phyloP scores from a whole-genome alignment of 371 early-diverging fungal genomes.

The Lichtheimia ornata region DNA sequence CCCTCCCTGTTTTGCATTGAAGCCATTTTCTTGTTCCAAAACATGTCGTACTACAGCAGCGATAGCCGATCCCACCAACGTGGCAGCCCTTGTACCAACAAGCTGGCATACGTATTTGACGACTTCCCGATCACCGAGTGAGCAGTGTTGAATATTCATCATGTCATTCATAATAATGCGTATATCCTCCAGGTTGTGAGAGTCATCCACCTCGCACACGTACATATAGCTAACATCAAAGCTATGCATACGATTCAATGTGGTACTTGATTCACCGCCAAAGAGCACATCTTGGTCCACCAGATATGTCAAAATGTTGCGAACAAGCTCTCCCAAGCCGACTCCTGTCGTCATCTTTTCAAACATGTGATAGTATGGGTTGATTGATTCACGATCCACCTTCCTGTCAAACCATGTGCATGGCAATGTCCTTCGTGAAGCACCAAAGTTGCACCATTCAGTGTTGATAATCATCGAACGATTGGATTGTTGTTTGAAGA shows the following conservation, averaged over 20 bases:
- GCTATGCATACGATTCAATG: constrained; percentile 62
- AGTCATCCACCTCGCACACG: constrained; percentile 49
- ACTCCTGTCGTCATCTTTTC: constrained; percentile 94
- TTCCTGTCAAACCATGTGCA: constrained; percentile 81
- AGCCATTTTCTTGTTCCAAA: constrained; percentile 35
- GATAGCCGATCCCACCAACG: constrained; percentile 63
- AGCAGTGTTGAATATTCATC: constrained; percentile 47
- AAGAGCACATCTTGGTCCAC: constrained; percentile 79
- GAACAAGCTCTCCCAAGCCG: constrained; percentile 88
- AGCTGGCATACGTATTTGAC: constrained; percentile 69
- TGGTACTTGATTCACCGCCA: constrained; percentile 61
- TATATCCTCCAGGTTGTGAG: constrained; percentile 58
- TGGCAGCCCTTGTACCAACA: constrained; percentile 69
- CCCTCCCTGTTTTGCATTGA: constrained; percentile 46
- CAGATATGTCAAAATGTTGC: constrained; percentile 77
- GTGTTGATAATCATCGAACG: constrained; percentile 83
- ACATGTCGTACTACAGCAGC: constrained; percentile 65
- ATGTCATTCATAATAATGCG: constrained; percentile 64
- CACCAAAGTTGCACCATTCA: constrained; percentile 85
- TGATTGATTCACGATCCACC: constrained; percentile 78
- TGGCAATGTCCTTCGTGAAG: constrained; percentile 72
- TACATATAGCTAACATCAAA: constrained; percentile 82
- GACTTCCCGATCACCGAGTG: constrained; percentile 63
- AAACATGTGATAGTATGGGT: constrained; percentile 81
- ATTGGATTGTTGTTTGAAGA: constrained; percentile 26